Base-by-base conservation (phyloP, 306 rosid species). In the Prunus campanulata region DNA sequence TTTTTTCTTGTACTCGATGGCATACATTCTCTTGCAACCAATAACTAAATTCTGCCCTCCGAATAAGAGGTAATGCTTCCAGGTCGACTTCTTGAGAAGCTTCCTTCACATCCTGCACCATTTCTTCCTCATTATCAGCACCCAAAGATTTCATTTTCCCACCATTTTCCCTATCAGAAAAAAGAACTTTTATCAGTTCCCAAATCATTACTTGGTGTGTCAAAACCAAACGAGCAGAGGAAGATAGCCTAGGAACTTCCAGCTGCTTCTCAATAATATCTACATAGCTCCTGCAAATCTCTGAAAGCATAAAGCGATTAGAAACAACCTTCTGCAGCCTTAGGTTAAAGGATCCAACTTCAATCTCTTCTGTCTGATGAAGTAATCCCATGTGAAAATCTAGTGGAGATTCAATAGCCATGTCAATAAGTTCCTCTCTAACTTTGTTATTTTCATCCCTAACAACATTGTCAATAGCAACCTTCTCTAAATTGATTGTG, bases 11-110 rank as follows among this genome's bases (percentile, higher is more conserved):
- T 77, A 95, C 91, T 76, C 85, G 93, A 82, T 88, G 82, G 54
- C 87, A 80, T 62, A 95, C 97, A 85, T 96, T 89, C 86, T 92
- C 98, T 77, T 92, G 96, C 89, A 95, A 77, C 98, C 98, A 95
- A 82, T 86, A 89, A 82, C 97, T 92, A 78, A 92, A 95, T 86
- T 90, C 97, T 63, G 98, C 98, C 88, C 98, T 92, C 77, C 97
- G 89, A 77, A 90, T 75, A 48, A 92, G 87, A 75, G 97, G 96
- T 68, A 92, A 91, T 76, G 97, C 97, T 88, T 90, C 97, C 29
- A 16, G 85, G 70, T 95, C 97, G 39, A 81, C 86, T 82, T 92
- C 92, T 48, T 74, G 86, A 84, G 82, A 75, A 82, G 77, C 79
- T 86, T 89, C 93, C 83, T 84, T 89, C 63, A 74, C 67, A 75